A percentile compares a stretch with the other conserved stretches of the same genome.
phyloP scores from a whole-genome alignment of 805 yeast species.

The Metschnikowia noctiluminum region DNA sequence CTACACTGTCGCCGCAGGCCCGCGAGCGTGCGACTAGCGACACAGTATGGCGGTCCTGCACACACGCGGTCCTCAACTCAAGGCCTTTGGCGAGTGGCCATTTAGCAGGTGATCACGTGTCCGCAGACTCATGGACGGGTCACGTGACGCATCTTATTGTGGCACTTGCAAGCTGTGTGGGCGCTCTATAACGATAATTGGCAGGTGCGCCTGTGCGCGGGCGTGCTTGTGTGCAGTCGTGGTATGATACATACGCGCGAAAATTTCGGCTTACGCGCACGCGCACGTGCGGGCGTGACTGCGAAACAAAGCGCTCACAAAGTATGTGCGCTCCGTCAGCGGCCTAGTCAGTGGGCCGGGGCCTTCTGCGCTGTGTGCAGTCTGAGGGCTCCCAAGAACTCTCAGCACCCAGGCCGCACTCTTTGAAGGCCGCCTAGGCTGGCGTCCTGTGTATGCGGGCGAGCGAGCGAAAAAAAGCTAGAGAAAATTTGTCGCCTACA shows the following conservation, averaged over 20 bases:
- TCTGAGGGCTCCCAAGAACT: too few relatives aligned
- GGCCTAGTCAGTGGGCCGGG: too few relatives aligned
- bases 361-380: too few relatives aligned
- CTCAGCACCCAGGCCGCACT: too few relatives aligned
- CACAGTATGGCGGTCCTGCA: not conserved
- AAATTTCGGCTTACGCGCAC: not conserved
- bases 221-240: not conserved
- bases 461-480: conserved; percentile 6
- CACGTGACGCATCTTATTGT: not conserved
- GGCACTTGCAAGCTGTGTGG: not conserved
- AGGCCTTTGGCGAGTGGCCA: too few relatives aligned
- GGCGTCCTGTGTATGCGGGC: conserved; percentile 6
- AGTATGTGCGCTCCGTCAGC: too few relatives aligned
- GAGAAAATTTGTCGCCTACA: not conserved
- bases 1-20: not conserved
- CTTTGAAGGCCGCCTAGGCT: too few relatives aligned
- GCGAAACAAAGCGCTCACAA: not conserved
- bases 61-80: not conserved
- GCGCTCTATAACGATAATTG: too few relatives aligned
- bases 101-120: too few relatives aligned
- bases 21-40: conserved; percentile 2
- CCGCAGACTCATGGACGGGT: too few relatives aligned
- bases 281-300: conserved; percentile 15
- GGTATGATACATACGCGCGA: conserved; percentile 6
- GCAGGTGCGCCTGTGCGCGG: not conserved